Evolutionary conservation across 495 filamentous ascomycete species (phyloP).

Genomic region (Lasiosphaeria hispida): DNA sequence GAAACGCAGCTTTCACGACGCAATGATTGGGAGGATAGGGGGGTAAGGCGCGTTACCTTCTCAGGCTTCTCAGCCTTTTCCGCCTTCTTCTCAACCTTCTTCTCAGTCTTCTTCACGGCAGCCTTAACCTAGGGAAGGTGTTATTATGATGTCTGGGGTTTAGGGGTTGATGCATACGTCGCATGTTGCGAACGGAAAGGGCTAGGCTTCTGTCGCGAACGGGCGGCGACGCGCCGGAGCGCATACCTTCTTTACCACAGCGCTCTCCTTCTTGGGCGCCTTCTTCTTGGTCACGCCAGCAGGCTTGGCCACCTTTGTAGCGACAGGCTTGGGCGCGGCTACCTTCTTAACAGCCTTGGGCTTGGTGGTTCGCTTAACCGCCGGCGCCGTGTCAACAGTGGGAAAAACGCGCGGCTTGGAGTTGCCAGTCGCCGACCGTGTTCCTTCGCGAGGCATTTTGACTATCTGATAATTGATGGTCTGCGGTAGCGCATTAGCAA

Average conservation of each 20-base stretch:
- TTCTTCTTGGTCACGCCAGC: constrained; percentile 55
- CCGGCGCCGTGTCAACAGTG: constrained; percentile 48
- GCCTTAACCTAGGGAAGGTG: constrained; percentile 42
- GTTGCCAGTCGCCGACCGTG: constrained; percentile 54
- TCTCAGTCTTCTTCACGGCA: constrained; percentile 44
- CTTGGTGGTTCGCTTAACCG: constrained; percentile 46
- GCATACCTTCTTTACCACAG: constrained; percentile 48
- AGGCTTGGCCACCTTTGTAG: constrained; percentile 49
- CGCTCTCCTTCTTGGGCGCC: constrained; percentile 48
- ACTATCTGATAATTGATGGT: constrained; percentile 14
- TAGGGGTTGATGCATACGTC: neutral
- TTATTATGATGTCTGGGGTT: constrained; percentile 26
- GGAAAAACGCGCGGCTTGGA: constrained; percentile 53
- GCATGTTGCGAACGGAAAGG: too few relatives aligned
- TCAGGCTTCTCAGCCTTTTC: constrained; percentile 26
- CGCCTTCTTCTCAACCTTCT: constrained; percentile 25
- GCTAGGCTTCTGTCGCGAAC: neutral
- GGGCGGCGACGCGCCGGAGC: neutral
- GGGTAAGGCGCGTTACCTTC: constrained; percentile 13
- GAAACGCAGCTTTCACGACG: neutral
- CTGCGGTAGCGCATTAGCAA: constrained; percentile 16
- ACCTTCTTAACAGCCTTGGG: constrained; percentile 39
- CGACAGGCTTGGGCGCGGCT: constrained; percentile 33
- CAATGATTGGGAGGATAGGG: neutral
- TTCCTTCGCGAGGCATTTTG: constrained; percentile 56